These are phyloP conservation scores for Meyerozyma sp. DNA, from an alignment of 1,139 yeast genomes.

Conservation along the genomic window DNA sequence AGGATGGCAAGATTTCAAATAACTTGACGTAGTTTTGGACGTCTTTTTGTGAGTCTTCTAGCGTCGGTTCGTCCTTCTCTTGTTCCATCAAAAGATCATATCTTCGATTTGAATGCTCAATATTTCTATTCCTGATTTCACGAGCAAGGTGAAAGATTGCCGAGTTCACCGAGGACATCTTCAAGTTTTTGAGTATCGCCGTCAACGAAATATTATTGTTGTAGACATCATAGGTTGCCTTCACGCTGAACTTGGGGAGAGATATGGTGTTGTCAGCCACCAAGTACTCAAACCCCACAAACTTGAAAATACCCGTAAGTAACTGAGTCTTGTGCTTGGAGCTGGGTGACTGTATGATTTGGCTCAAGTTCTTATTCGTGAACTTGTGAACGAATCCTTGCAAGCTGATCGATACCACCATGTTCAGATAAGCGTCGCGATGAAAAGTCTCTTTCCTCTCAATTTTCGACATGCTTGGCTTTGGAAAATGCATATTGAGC, in stretches of 20 bases:
- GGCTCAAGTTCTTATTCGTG: constrained; percentile 21
- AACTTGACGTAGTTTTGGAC: constrained; percentile 15
- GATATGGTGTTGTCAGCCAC: constrained; percentile 28
- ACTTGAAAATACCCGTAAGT: constrained; percentile 16
- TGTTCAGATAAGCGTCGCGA: constrained; percentile 26
- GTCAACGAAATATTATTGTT: constrained; percentile 19
- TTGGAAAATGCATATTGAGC: constrained; percentile 28
- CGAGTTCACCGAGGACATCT: constrained; percentile 32
- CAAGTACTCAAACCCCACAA: constrained; percentile 27
- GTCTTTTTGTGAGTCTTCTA: not conserved
- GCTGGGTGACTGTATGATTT: constrained; percentile 5
- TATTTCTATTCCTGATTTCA: constrained; percentile 26
- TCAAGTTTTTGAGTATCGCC: constrained; percentile 22
- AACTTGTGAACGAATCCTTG: constrained; percentile 24
- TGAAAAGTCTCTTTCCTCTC: constrained; percentile 14
- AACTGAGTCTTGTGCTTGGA: constrained; percentile 1
- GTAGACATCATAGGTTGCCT: constrained; percentile 22
- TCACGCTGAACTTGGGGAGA: constrained; percentile 24
- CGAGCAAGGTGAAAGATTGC: constrained; percentile 35
- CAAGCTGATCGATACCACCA: constrained; percentile 18
- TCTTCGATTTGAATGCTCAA: constrained; percentile 20
- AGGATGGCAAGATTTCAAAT: constrained; percentile 27
- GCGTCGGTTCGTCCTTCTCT: not conserved
- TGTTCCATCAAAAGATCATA: constrained; percentile 11
- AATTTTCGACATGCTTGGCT: constrained; percentile 14